A percentile compares a stretch with the other conserved stretches of the same genome.
Evolutionary conservation across 768 basidiomycete genomes (phyloP).

Genomic region (Hygrophorus russula): DNA sequence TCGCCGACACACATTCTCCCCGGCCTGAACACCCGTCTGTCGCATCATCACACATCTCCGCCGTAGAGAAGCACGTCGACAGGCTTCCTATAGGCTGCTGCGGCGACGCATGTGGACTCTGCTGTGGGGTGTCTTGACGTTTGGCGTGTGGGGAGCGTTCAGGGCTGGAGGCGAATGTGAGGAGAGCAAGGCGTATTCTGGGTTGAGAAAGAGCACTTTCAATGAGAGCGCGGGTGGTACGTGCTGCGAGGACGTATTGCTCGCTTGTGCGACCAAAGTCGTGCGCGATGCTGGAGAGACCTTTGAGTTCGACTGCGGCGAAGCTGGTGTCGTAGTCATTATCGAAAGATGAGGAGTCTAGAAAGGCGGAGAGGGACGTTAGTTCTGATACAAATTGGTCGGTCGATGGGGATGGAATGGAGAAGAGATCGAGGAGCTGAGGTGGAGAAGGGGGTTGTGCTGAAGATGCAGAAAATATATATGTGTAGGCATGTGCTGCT

Average conservation of each 20-base stretch:
- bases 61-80: slow-evolving; percentile 50
- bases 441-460: slow-evolving; percentile 18
- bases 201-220: slow-evolving; percentile 26
- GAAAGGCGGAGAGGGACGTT: slow-evolving; percentile 36
- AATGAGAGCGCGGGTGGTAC: slow-evolving; percentile 38
- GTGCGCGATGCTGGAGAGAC: slow-evolving; percentile 35
- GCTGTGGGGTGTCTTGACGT: slow-evolving; percentile 22
- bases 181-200: slow-evolving; percentile 36
- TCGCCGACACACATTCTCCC: slow-evolving; percentile 53
- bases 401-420: slow-evolving; percentile 19
- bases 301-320: slow-evolving; percentile 49
- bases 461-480: slow-evolving; percentile 30
- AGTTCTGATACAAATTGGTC: slow-evolving; percentile 32
- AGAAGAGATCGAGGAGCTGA: slow-evolving; percentile 9
- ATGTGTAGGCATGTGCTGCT: slow-evolving; percentile 46
- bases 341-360: slow-evolving; percentile 28
- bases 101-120: slow-evolving; percentile 27
- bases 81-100: slow-evolving; percentile 46
- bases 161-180: slow-evolving; percentile 31
- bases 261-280: slow-evolving; percentile 40
- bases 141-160: slow-evolving; percentile 20
- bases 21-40: slow-evolving; percentile 62
- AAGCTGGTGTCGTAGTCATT: slow-evolving; percentile 26
- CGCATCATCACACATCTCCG: slow-evolving; percentile 43
- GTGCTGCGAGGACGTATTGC: slow-evolving; percentile 37